Evolutionary conservation across 768 basidiomycete genomes (phyloP).

Genomic region (Tremella mesenterica): DNA sequence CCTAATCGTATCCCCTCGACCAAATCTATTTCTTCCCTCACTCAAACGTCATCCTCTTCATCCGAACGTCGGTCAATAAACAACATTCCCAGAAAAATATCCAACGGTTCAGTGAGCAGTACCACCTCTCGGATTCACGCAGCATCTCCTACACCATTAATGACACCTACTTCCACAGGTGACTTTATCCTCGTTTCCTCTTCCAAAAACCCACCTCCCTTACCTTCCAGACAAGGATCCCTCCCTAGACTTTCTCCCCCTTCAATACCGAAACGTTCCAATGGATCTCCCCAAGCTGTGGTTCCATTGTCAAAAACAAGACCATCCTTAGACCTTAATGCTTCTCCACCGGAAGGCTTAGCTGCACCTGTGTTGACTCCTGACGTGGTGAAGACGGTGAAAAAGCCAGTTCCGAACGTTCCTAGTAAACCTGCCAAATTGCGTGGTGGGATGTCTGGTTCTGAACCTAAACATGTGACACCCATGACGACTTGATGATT

Average conservation of each 20-base stretch:
- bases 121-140: not conserved
- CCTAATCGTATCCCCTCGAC: not conserved
- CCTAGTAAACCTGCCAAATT: no score
- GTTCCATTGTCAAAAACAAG: no score
- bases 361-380: constrained; percentile 14
- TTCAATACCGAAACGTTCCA: not conserved
- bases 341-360: constrained; percentile 18
- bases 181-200: constrained; percentile 25
- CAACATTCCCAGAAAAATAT: not conserved
- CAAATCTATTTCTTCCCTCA: not conserved
- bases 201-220: not conserved
- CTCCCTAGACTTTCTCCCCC: constrained; percentile 13
- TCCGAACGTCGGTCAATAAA: not conserved
- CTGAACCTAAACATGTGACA: no score
- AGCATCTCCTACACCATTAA: constrained; percentile 2
- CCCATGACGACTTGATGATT: no score
- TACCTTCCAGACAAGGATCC: not conserved
- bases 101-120: not conserved
- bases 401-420: not conserved
- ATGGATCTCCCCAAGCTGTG: not conserved
- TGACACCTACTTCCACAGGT: constrained; percentile 28
- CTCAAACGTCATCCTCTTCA: not conserved
- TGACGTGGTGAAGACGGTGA: not conserved
- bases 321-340: constrained; percentile 20
- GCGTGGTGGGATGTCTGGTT: no score